Evolutionary conservation across 202 grass and related monocot genomes (phyloP).

Genomic region (Cymbopogon flexuosus): DNA sequence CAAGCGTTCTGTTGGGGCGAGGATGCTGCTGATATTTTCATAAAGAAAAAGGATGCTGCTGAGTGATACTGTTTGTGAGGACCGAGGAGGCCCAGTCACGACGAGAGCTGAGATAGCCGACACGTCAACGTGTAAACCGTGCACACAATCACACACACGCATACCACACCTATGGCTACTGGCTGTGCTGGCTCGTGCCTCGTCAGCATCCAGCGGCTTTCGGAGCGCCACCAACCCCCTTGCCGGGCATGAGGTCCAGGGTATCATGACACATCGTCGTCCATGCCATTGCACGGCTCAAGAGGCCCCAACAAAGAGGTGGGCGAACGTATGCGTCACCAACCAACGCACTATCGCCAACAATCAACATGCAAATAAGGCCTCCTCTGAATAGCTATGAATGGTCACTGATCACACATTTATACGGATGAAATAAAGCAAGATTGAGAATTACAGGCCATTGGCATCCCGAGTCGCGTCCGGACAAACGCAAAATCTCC

Average conservation of each 20-base stretch:
- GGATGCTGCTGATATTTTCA: no score
- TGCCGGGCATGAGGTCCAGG: not conserved
- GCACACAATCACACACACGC: not conserved
- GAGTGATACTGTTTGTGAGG: not conserved
- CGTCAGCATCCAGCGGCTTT: not conserved
- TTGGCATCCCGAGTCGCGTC: not conserved
- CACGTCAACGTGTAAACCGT: not conserved
- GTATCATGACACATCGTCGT: not conserved
- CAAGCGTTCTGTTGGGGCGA: no score
- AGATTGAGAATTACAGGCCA: not conserved
- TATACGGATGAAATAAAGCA: not conserved
- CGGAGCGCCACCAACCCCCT: not conserved
- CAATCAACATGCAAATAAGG: not conserved
- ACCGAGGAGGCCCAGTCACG: not conserved
- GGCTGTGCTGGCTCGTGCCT: not conserved
- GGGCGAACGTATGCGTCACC: not conserved
- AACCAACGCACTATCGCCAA: not conserved
- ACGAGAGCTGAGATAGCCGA: not conserved
- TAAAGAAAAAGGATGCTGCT: no score
- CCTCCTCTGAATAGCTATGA: not conserved
- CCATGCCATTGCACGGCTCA: not conserved
- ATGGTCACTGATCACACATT: not conserved
- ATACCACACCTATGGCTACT: not conserved
- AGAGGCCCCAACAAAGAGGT: not conserved
- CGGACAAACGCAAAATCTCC: not conserved